Evolutionary conservation across 345 rosid genomes (phyloP).

Genomic region (Lagerstroemia speciosa): DNA sequence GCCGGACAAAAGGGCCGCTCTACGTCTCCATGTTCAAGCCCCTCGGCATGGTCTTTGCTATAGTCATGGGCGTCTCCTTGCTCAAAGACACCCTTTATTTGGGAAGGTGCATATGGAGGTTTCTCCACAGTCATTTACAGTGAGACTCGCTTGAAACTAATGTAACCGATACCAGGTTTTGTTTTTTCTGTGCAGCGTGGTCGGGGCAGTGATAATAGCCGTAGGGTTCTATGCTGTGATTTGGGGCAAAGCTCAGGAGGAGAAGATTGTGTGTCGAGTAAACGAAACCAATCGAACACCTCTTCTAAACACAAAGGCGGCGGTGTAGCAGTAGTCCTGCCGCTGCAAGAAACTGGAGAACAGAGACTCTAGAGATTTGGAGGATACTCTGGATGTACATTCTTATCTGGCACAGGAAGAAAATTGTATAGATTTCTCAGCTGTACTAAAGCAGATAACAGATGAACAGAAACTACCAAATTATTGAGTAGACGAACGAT

Average conservation of each 20-base stretch:
- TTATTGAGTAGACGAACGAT: no score
- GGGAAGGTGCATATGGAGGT: slow-evolving; percentile 15
- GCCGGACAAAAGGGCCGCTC: slow-evolving; percentile 13
- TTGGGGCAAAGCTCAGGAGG: slow-evolving; percentile 17
- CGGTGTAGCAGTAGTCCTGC: background rate
- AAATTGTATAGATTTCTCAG: no score
- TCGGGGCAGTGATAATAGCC: slow-evolving; percentile 13
- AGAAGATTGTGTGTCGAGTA: background rate
- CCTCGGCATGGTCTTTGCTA: slow-evolving; percentile 11
- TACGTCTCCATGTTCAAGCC: slow-evolving; percentile 13
- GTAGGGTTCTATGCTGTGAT: slow-evolving; percentile 14
- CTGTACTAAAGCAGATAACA: no score
- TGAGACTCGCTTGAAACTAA: background rate
- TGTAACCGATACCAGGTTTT: background rate
- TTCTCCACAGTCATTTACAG: background rate
- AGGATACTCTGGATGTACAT: background rate
- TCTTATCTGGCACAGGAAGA: no score
- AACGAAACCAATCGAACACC: background rate
- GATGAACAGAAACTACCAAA: no score
- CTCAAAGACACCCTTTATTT: slow-evolving; percentile 12
- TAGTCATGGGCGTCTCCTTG: slow-evolving; percentile 9
- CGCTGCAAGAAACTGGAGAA: background rate
- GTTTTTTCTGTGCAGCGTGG: slow-evolving; percentile 9
- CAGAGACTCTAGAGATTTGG: background rate
- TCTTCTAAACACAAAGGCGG: slow-evolving; percentile 7